Evolutionary conservation across 371 early-diverging fungal genomes (phyloP).

Genomic region (Funneliformis caledonium): DNA sequence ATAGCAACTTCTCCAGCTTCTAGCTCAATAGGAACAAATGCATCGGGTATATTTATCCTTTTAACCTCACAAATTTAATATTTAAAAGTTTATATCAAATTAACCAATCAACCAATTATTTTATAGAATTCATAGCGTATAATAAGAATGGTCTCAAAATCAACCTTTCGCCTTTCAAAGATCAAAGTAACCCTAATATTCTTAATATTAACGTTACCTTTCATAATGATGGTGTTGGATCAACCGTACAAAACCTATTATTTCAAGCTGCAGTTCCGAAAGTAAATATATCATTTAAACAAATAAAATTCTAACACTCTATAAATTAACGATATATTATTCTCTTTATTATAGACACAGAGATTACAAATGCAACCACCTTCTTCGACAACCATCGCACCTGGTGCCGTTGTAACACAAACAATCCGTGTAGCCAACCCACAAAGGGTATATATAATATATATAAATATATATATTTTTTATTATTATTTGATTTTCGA

Average conservation of each 20-base stretch:
- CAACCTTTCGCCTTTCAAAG: conserved; percentile 69
- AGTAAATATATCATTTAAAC: conserved; percentile 43
- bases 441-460: conserved; percentile 59
- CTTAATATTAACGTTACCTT: conserved; percentile 75
- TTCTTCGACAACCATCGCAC: conserved; percentile 61
- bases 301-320: background rate
- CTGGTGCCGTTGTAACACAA: conserved; percentile 73
- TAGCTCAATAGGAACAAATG: background rate
- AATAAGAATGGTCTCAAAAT: conserved; percentile 77
- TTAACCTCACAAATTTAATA: background rate
- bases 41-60: background rate
- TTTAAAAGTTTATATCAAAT: background rate
- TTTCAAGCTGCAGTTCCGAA: conserved; percentile 95
- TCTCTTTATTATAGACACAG: conserved; percentile 58
- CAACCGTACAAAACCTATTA: conserved; percentile 63
- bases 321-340: background rate
- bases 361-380: conserved; percentile 86
- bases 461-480: background rate
- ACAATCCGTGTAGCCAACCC: conserved; percentile 86
- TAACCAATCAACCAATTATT: background rate
- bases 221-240: conserved; percentile 61
- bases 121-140: conserved; percentile 62
- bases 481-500: background rate
- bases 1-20: background rate
- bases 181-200: conserved; percentile 59